A percentile compares a stretch with the other conserved stretches of the same genome.
Evolutionary conservation across 2,329 filamentous ascomycete genomes (phyloP).

Genomic region (Trichoderma simmonsii): DNA sequence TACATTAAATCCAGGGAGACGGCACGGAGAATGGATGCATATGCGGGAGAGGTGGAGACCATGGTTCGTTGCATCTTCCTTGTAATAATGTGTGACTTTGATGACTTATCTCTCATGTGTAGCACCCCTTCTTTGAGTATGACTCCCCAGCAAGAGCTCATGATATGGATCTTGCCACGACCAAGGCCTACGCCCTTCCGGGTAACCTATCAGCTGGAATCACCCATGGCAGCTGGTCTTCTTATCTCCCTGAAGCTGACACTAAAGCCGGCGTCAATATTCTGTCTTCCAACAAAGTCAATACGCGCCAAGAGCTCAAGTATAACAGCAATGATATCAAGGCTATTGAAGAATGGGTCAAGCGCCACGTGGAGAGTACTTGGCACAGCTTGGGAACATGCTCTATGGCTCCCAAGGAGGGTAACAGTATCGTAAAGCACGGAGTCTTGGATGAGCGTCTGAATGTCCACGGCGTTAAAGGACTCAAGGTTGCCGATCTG

Average conservation of each 20-base stretch:
- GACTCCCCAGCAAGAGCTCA: constrained; percentile 35
- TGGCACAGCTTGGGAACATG: constrained; percentile 44
- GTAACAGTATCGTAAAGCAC: constrained; percentile 26
- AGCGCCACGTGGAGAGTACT: constrained; percentile 36
- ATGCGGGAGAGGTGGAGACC: constrained; percentile 39
- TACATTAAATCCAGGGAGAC: constrained; percentile 62
- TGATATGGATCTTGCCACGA: constrained; percentile 7
- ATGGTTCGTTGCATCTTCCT: neutral
- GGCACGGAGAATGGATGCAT: constrained; percentile 50
- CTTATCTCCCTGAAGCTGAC: neutral
- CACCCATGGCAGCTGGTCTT: constrained; percentile 12
- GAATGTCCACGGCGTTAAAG: constrained; percentile 39
- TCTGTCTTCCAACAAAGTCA: neutral
- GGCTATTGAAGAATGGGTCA: constrained; percentile 43
- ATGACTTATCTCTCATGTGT: neutral
- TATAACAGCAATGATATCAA: constrained; percentile 22
- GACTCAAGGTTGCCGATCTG: constrained; percentile 39
- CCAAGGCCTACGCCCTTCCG: constrained; percentile 7
- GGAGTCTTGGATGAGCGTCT: constrained; percentile 41
- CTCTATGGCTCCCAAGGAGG: constrained; percentile 36
- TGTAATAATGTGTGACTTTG: neutral
- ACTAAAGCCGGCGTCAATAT: neutral
- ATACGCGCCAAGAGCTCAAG: constrained; percentile 9
- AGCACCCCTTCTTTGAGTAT: constrained; percentile 33
- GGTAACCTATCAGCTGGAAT: constrained; percentile 8